These are phyloP conservation scores for Diaporthe sp. DNA, from an alignment of 2,329 filamentous ascomycete species.

Conservation along the genomic window DNA sequence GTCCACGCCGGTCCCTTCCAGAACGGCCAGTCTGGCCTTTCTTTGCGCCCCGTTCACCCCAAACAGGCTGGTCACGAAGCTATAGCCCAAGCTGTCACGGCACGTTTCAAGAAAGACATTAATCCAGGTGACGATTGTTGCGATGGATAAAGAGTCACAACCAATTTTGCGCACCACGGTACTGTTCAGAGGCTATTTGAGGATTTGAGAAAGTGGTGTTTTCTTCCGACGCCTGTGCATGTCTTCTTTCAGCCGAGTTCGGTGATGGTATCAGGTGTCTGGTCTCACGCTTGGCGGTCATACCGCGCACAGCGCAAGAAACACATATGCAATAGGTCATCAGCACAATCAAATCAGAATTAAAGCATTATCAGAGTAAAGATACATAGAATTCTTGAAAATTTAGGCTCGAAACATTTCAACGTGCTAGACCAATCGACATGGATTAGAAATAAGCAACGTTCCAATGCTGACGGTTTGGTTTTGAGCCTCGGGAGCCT, in stretches of 20 bases:
- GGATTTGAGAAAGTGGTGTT: slow-evolving; percentile 5
- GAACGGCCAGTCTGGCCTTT: slow-evolving; percentile 20
- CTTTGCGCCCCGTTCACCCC: slow-evolving; percentile 11
- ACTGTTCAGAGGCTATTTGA: slow-evolving; percentile 2
- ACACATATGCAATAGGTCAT: slow-evolving; percentile 10
- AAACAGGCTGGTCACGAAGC: slow-evolving; percentile 20
- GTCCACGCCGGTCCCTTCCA: slow-evolving; percentile 6
- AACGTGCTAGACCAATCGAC: not conserved
- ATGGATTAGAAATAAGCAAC: slow-evolving; percentile 3
- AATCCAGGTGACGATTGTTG: slow-evolving; percentile 14
- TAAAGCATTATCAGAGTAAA: slow-evolving; percentile 9
- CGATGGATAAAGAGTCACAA: slow-evolving; percentile 3
- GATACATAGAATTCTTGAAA: slow-evolving; percentile 1
- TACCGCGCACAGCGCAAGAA: slow-evolving; percentile 9
- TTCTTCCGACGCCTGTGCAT: slow-evolving; percentile 5
- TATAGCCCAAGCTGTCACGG: slow-evolving; percentile 18
- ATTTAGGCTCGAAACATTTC: slow-evolving; percentile 9
- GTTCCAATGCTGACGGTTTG: slow-evolving; percentile 5
- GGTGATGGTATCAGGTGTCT: not conserved
- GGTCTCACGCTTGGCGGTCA: not conserved
- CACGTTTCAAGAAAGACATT: slow-evolving; percentile 23
- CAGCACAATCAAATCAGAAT: slow-evolving; percentile 12
- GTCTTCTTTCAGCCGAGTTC: slow-evolving; percentile 5
- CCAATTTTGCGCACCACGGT: not conserved
- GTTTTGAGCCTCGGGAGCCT: slow-evolving; percentile 9